Percentiles rank a stretch among this genome's conserved stretches.
Evolutionary conservation across 371 early-diverging fungal species (phyloP).

Genomic region (Batrachochytrium dendrobatidis): DNA sequence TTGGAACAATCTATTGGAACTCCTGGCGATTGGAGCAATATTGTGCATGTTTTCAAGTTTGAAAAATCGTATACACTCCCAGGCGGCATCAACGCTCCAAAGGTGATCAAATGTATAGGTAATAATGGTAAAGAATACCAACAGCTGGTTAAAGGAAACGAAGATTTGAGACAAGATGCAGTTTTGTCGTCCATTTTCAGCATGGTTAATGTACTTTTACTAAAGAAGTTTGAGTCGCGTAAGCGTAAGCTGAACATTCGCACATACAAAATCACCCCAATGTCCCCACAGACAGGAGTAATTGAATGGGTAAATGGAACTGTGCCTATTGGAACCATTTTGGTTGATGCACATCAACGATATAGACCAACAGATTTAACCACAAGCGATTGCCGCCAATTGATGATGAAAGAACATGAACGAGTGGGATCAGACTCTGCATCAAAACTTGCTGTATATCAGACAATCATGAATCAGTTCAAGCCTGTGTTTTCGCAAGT

Average conservation of each 20-base stretch:
- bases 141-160: constrained; percentile 38
- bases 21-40: constrained; percentile 13
- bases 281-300: constrained; percentile 85
- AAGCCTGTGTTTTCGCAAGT: constrained; percentile 34
- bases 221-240: constrained; percentile 50
- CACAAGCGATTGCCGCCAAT: constrained; percentile 48
- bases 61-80: constrained; percentile 17
- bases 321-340: constrained; percentile 46
- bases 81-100: constrained; percentile 39
- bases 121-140: constrained; percentile 28
- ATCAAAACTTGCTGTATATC: constrained; percentile 27
- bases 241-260: constrained; percentile 58
- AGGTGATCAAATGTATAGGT: constrained; percentile 25
- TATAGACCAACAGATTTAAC: constrained; percentile 26
- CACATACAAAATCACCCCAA: constrained; percentile 93
- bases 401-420: constrained; percentile 39
- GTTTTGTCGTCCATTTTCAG: constrained; percentile 45
- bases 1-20: constrained; percentile 11
- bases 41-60: constrained; percentile 21
- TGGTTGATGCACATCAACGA: constrained; percentile 18
- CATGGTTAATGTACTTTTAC: constrained; percentile 70
- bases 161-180: constrained; percentile 44
- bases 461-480: constrained; percentile 20
- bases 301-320: constrained; percentile 95
- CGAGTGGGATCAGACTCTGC: constrained; percentile 14